Base-by-base conservation (phyloP, 2,329 filamentous ascomycete species). In the Arthrobotrys musiformis region DNA sequence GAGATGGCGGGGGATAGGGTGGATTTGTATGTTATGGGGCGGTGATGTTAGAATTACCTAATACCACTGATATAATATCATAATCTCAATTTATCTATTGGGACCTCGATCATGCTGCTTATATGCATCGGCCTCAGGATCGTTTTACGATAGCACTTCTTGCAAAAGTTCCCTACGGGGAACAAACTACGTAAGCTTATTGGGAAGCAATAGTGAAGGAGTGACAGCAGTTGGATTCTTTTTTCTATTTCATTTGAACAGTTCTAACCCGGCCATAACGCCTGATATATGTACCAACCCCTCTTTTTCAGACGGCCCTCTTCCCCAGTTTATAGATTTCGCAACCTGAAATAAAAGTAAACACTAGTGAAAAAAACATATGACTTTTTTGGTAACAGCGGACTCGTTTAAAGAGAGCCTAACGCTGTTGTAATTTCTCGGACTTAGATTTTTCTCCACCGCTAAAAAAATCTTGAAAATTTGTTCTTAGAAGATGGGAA, bases 1-100 rank as follows among this genome's bases (percentile, higher is more conserved):
- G 63, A 76, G 40, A 76, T 76, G 58, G 72, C 72, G 7, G 74
- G 74, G 11, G 74, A 78, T 63, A 72, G 37, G 6, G 74, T 78
- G 17, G 74, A 78, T 72, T 48, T 78, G 24, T 78, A 78, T 33
- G 42, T 66, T 52, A 64, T 76, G 22, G 56, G 64, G 17, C 68
- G 50, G 52, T 44, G 11, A 33, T 67, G 28, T 17, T 17, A 42
- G n/a, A 46, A 54, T 19, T 15, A 58, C 6, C 40, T 26, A 28
- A 26, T 42, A 63, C n/a, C n/a, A n/a, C n/a, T n/a, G n/a, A n/a
- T n/a, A n/a, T n/a, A n/a, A n/a, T n/a, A n/a, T n/a, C n/a, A n/a
- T n/a, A n/a, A n/a, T n/a, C n/a, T n/a, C n/a, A n/a, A n/a, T n/a
- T n/a, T n/a, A n/a, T n/a, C n/a, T n/a, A n/a, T n/a, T n/a, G n/a